Base-by-base conservation (phyloP, 1,284 basidiomycete species). In the Cryptococcus sp. region DNA sequence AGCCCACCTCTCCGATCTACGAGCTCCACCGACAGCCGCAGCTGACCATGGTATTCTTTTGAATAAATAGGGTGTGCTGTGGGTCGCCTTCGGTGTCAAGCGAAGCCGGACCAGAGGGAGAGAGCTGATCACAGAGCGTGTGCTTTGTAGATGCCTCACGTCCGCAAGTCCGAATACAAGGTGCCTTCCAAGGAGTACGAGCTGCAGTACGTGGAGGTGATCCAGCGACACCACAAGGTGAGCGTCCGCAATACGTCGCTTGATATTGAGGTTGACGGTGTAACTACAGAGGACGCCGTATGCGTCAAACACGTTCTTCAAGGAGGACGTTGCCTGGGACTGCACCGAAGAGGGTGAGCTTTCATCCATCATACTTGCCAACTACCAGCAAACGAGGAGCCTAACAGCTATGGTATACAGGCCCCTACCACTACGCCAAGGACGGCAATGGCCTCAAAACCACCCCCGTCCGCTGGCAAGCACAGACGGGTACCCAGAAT, bases 151-250 rank as follows among this genome's bases (percentile, higher is more conserved):
- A 72, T 71, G 69, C 69, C 69, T 2, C 69, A 71, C 44, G 67
- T 70, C 1, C 51, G 67, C 36, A 50, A 46, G 35, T 55, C 43
- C 28, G 69, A 70, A 52, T 70, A 70, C 57, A 43, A 51, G 21
- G 46, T 53, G 0, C 67, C 65, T 0, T 52, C 60, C 1, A 37
- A 53, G 4, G 65, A 65, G 12, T 71, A 68, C 48, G 24, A 60
- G 39, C 63, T 72, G 16, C 44, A 63, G 35, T 74, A 74, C 52
- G 58, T 73, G 48, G 71, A 74, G 52, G 68, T 71, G 16, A 70
- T 74, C 40, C 70, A 74, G 53, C 57, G 72, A 16, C 72, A 74
- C 53, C 69, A 72, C 63, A 74, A 74, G 54, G 62, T 62, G n/a
- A 36, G 39, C 20, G 21, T 36, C 18, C n/a, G 28, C 6, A 16